Percentiles rank a stretch among this genome's conserved stretches.
Evolutionary conservation across 2,329 filamentous ascomycete genomes (phyloP).

Genomic region (Kalmusia sp.): DNA sequence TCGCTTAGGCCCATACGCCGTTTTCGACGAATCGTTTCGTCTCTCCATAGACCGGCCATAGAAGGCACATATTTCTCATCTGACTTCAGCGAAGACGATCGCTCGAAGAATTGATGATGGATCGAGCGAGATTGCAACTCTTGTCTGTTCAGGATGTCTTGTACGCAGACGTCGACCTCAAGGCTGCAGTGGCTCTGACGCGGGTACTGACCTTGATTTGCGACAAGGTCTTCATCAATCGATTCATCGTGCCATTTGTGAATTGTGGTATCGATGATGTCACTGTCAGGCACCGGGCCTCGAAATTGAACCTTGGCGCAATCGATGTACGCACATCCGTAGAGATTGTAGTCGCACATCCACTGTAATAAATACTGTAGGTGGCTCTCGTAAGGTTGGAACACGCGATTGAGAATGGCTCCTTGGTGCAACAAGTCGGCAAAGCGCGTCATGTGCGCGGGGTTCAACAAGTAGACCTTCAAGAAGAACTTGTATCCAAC

Average conservation of each 20-base stretch:
- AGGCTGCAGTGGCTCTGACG: conserved; percentile 86
- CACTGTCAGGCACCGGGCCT: conserved; percentile 73
- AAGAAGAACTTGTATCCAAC: conserved; percentile 91
- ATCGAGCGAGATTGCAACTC: conserved; percentile 78
- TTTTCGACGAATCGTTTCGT: conserved; percentile 83
- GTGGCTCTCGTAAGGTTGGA: conserved; percentile 95
- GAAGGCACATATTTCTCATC: conserved; percentile 89
- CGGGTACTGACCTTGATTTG: conserved; percentile 69
- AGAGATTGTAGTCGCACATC: conserved; percentile 98
- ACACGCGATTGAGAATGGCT: conserved; percentile 78
- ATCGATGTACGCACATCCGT: conserved; percentile 88
- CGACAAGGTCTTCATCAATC: conserved; percentile 65
- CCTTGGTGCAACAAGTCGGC: conserved; percentile 88
- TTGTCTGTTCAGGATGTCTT: conserved; percentile 84
- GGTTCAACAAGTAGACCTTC: conserved; percentile 94
- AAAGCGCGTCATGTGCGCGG: conserved; percentile 83
- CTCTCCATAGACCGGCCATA: conserved; percentile 91
- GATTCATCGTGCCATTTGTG: conserved; percentile 84
- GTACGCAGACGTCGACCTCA: conserved; percentile 87
- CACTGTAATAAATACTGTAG: conserved; percentile 92
- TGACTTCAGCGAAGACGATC: conserved; percentile 65
- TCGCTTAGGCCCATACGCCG: conserved; percentile 70
- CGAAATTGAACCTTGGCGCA: conserved; percentile 76
- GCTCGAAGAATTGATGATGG: conserved; percentile 88
- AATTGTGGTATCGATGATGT: conserved; percentile 65